A percentile compares a stretch with the other conserved stretches of the same genome.
Evolutionary conservation across 164 flowering plant genomes (phyloP).

Genomic region (Dillenia suffruticosa): DNA sequence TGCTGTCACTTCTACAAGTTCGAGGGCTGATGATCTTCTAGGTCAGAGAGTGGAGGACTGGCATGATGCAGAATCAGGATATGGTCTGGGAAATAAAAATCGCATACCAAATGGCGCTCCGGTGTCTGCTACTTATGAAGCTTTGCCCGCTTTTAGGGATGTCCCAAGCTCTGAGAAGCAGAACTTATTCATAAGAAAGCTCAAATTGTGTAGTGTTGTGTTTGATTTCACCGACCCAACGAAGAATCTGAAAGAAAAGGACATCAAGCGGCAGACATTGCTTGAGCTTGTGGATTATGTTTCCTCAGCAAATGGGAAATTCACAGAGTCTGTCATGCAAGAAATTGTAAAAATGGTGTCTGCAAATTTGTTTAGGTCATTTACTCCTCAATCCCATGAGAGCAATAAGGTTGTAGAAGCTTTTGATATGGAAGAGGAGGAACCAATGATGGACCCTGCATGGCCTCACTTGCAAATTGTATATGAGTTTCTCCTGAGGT

Average conservation of each 20-base stretch:
- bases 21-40: conserved; percentile 29
- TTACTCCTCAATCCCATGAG: conserved; percentile 54
- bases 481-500: conserved; percentile 66
- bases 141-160: conserved; percentile 69
- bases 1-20: conserved; percentile 21
- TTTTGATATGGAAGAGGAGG: conserved; percentile 80
- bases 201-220: conserved; percentile 58
- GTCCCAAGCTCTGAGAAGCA: conserved; percentile 72
- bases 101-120: conserved; percentile 31
- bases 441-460: conserved; percentile 78
- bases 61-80: conserved; percentile 17
- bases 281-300: conserved; percentile 81
- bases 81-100: conserved; percentile 17
- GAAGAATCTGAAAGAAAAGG: conserved; percentile 70
- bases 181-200: conserved; percentile 58
- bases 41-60: conserved; percentile 20
- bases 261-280: conserved; percentile 70
- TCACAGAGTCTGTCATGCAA: conserved; percentile 56
- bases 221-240: conserved; percentile 83
- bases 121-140: conserved; percentile 32
- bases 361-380: conserved; percentile 58
- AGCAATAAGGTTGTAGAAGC: conserved; percentile 41
- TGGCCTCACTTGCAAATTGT: conserved; percentile 91
- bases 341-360: conserved; percentile 64
- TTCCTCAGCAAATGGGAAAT: conserved; percentile 58